Percentiles rank a stretch among this genome's conserved stretches.
phyloP scores from a whole-genome alignment of 1,139 yeast species.

The Scheffersomyces segobiensis region DNA sequence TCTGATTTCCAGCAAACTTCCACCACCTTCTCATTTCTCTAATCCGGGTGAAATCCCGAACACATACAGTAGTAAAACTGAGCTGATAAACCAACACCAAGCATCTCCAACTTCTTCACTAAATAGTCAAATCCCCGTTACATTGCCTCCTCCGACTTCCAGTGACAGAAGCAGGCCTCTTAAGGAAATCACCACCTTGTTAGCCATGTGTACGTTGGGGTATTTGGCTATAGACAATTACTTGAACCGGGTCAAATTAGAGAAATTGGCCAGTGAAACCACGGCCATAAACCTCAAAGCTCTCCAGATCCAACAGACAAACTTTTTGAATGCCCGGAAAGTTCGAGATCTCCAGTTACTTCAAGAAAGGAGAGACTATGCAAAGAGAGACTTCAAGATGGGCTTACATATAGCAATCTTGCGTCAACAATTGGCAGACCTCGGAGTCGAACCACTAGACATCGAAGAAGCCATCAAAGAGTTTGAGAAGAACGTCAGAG shows the following conservation, averaged over 20 bases:
- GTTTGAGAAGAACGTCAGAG: slow-evolving; percentile 55
- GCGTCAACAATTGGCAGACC: slow-evolving; percentile 55
- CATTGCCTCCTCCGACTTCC: neutral
- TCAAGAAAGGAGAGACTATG: slow-evolving; percentile 48
- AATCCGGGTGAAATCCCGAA: slow-evolving; percentile 5
- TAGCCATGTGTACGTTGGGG: slow-evolving; percentile 42
- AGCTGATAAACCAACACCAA: neutral
- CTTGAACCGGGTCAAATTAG: slow-evolving; percentile 40
- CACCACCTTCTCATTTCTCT: slow-evolving; percentile 8
- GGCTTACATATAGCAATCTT: slow-evolving; percentile 63
- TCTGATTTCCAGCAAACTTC: neutral
- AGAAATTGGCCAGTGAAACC: slow-evolving; percentile 39
- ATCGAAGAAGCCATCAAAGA: slow-evolving; percentile 53
- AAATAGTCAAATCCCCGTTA: neutral
- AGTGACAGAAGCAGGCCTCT: slow-evolving; percentile 10
- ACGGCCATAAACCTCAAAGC: slow-evolving; percentile 44
- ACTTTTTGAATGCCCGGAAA: slow-evolving; percentile 44
- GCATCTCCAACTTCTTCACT: neutral
- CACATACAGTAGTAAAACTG: neutral
- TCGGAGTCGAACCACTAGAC: slow-evolving; percentile 52
- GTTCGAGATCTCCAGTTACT: slow-evolving; percentile 47
- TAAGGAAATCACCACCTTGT: slow-evolving; percentile 32
- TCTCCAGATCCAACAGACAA: slow-evolving; percentile 44
- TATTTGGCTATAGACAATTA: slow-evolving; percentile 58
- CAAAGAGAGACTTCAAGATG: slow-evolving; percentile 59